Base-by-base conservation (phyloP, 129 eudicot genomes). In the Lactuca sativa region DNA sequence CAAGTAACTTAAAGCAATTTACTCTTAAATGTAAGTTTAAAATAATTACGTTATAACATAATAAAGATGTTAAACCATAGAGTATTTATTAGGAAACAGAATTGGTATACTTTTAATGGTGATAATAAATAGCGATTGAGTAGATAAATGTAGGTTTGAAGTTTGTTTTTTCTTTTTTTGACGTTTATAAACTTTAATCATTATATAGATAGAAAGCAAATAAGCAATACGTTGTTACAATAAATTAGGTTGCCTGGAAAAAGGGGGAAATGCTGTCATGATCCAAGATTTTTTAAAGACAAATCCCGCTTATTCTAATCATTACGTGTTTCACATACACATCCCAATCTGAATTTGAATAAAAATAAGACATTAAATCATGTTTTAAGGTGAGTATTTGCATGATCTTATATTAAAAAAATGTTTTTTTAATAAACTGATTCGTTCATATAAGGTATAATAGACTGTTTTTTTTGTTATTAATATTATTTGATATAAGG, bases 291-390 rank as follows among this genome's bases (percentile, higher is more conserved):
- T 43, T 30, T 70, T 33, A 59, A 58, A 44, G 31, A 16, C 58
- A 70, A 40, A 43, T 70, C 59, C 57, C 67, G n/a, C 15, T 10
- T 58, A 43, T 70, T 43, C 18, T 59, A 31, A 44, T 31, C 43
- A 31, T 70, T 66, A 70, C 75, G 58, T 40, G 57, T 43, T 48
- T 58, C 66, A 70, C 56, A 63, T 52, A 33, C 3, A 65, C 37
- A 30, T 13, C 25, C 1, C 16, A 14, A 43, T 44, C 2, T 5
- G 2, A 6, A 12, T 30, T 5, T 47, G 31, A 1, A 58, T 9
- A 58, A 58, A 58, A 58, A 58, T 31, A 4, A 11, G 38, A 14
- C 15, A 8, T 21, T 9, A 25, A 9, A 57, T 21, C 4, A 57
- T 57, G 37, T 25, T 57, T 57, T 25, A 57, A 11, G 16, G 4